phyloP scores from a whole-genome alignment of 1,284 basidiomycete species.

The Polyporus tsugae region DNA sequence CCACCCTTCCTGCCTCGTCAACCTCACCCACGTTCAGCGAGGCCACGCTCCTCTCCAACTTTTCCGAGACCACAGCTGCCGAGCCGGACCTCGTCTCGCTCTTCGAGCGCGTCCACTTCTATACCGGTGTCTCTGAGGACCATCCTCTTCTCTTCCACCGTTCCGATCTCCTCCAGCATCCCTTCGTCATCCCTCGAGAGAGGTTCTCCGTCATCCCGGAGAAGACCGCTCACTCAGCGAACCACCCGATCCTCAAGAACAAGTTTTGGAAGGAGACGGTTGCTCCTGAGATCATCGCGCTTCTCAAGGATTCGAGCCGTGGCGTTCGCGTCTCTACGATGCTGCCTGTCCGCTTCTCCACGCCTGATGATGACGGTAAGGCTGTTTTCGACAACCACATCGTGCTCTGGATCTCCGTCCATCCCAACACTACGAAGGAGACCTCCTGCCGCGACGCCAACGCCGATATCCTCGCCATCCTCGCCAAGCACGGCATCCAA shows the following conservation, averaged over 20 bases:
- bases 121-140: slow-evolving; percentile 45
- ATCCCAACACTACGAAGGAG: slow-evolving; percentile 30
- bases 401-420: slow-evolving; percentile 35
- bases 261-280: slow-evolving; percentile 28
- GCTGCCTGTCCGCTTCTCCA: slow-evolving; percentile 34
- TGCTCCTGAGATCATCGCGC: slow-evolving; percentile 31
- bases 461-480: slow-evolving; percentile 33
- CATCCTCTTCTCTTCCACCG: slow-evolving; percentile 48
- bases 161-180: slow-evolving; percentile 44
- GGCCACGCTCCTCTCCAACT: slow-evolving; percentile 12
- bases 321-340: slow-evolving; percentile 32
- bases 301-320: slow-evolving; percentile 26
- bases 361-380: slow-evolving; percentile 28
- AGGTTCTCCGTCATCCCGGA: slow-evolving; percentile 20
- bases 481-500: slow-evolving; percentile 18
- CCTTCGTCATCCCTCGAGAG: slow-evolving; percentile 34
- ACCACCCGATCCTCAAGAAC: slow-evolving; percentile 30
- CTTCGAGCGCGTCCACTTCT: slow-evolving; percentile 42
- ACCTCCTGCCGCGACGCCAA: slow-evolving; percentile 30
- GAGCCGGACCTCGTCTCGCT: slow-evolving; percentile 24
- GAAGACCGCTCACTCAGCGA: slow-evolving; percentile 17
- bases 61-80: slow-evolving; percentile 8
- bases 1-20: background rate
- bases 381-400: slow-evolving; percentile 13
- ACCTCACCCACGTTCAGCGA: slow-evolving; percentile 10